phyloP scores from a whole-genome alignment of 495 filamentous ascomycete species.

The Penicillium silybi region DNA sequence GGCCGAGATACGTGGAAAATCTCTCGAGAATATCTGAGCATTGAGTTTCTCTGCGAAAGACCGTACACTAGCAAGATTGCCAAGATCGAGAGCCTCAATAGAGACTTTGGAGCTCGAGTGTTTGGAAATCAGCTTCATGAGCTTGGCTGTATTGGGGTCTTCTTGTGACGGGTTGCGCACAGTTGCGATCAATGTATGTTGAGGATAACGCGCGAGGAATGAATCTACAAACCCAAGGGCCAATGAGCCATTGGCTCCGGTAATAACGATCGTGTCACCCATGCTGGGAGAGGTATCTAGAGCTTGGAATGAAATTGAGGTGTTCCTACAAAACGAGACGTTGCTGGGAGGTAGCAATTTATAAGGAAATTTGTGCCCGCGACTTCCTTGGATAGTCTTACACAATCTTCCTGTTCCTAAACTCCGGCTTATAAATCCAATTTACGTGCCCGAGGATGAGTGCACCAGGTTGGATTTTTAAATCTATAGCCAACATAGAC shows the following conservation, averaged over 20 bases:
- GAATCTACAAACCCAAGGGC: slow-evolving; percentile 39
- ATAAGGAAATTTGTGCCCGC: not conserved
- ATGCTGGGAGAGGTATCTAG: not conserved
- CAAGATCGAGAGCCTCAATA: slow-evolving; percentile 40
- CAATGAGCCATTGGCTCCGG: slow-evolving; percentile 47
- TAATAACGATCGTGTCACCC: slow-evolving; percentile 43
- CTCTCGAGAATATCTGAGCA: slow-evolving; percentile 23
- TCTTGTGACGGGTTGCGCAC: slow-evolving; percentile 37
- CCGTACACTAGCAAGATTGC: slow-evolving; percentile 30
- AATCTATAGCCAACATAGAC: no score
- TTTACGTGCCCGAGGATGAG: no score
- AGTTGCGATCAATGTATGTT: slow-evolving; percentile 34
- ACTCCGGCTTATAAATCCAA: not conserved
- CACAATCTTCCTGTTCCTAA: not conserved
- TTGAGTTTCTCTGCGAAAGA: slow-evolving; percentile 31
- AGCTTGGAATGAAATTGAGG: not conserved
- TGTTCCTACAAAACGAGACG: not conserved
- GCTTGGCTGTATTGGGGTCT: slow-evolving; percentile 40
- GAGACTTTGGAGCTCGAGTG: slow-evolving; percentile 29
- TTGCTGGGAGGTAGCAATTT: not conserved
- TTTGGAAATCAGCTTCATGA: slow-evolving; percentile 29
- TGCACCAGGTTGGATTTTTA: no score
- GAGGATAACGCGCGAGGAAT: slow-evolving; percentile 35
- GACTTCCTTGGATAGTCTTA: no score
- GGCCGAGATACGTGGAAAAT: slow-evolving; percentile 32